A percentile compares a stretch with the other conserved stretches of the same genome.
Evolutionary conservation across 371 early-diverging fungal species (phyloP).

Genomic region (Syncephalis fuscata): DNA sequence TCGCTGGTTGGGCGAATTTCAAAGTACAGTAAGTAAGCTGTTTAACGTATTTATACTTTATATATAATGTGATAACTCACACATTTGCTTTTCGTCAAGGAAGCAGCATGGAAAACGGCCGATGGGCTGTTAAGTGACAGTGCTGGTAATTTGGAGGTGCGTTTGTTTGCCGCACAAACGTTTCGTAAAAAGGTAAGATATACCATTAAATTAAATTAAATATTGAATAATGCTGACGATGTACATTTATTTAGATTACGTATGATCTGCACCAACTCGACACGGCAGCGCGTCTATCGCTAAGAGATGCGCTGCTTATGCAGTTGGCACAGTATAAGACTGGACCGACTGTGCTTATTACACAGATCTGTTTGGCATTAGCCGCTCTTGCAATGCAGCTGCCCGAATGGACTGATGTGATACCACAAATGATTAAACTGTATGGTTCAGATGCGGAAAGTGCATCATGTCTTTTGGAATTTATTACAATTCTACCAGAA

Average conservation of each 20-base stretch:
- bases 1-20: conserved; percentile 74
- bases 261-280: conserved; percentile 65
- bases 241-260: conserved; percentile 31
- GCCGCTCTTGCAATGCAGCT: conserved; percentile 79
- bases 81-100: conserved; percentile 19
- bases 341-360: conserved; percentile 42
- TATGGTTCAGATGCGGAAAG: conserved; percentile 38
- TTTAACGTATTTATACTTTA: not conserved
- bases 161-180: conserved; percentile 86
- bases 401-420: conserved; percentile 63
- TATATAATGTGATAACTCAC: no score
- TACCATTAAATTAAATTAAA: not conserved
- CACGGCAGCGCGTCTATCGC: conserved; percentile 29
- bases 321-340: conserved; percentile 28
- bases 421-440: conserved; percentile 39
- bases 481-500: conserved; percentile 74
- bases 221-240: not conserved
- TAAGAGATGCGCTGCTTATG: conserved; percentile 67
- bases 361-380: conserved; percentile 70
- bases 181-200: conserved; percentile 65
- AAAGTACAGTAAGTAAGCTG: conserved; percentile 56
- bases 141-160: conserved; percentile 34
- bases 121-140: conserved; percentile 48
- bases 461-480: conserved; percentile 48
- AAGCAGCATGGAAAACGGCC: conserved; percentile 73